Evolutionary conservation across 2,329 filamentous ascomycete species (phyloP).

Genomic region (Chaetomium sp.): DNA sequence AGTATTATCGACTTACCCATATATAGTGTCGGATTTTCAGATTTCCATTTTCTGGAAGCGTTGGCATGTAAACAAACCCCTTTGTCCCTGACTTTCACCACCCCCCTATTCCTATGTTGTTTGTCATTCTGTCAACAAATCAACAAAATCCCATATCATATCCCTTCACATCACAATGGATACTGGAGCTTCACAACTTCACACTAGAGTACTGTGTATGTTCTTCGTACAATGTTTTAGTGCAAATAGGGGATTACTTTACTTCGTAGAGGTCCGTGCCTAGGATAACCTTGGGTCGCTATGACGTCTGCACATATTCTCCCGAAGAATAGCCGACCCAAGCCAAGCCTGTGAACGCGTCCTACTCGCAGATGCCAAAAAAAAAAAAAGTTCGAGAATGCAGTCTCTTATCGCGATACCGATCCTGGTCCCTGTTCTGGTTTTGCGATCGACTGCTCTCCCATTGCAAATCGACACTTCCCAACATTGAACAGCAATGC

Average conservation of each 20-base stretch:
- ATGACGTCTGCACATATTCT: constrained; percentile 16
- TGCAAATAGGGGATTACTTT: background rate
- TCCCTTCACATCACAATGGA: background rate
- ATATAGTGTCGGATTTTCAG: background rate
- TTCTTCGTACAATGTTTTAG: too few species aligned
- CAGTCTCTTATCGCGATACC: constrained; percentile 26
- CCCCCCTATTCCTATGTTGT: too few species aligned
- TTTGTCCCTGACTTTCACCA: background rate
- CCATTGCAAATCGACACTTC: background rate
- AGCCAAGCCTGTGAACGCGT: constrained; percentile 24
- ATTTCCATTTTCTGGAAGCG: background rate
- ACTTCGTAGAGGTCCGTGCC: constrained; percentile 7
- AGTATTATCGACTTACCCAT: background rate
- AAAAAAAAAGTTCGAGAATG: constrained; percentile 23
- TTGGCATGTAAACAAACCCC: background rate
- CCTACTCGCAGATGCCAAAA: constrained; percentile 14
- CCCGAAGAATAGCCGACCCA: constrained; percentile 26
- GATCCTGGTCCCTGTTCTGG: background rate
- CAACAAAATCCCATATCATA: background rate
- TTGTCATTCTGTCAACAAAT: background rate
- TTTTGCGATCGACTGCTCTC: constrained; percentile 14
- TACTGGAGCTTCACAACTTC: background rate
- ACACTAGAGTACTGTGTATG: too few species aligned
- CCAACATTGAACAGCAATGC: background rate
- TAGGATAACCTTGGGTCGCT: background rate